phyloP scores from a whole-genome alignment of 257 asterid genomes.

The Penstemon davidsonii region DNA sequence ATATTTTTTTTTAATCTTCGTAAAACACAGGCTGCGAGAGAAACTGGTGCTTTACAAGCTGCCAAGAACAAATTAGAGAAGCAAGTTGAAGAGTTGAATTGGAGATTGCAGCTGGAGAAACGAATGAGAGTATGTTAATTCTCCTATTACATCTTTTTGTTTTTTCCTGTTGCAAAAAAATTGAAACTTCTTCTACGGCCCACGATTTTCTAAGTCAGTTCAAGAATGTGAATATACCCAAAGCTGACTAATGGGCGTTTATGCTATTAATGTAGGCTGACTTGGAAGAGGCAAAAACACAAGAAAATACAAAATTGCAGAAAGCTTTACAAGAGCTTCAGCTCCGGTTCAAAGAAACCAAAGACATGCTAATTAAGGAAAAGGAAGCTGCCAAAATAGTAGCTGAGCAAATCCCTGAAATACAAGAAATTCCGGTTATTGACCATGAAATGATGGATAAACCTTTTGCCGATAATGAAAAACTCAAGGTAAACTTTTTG shows the following conservation, averaged over 20 bases:
- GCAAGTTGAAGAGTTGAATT: constrained; percentile 97
- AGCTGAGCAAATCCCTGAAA: constrained; percentile 62
- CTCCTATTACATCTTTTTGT: constrained; percentile 6
- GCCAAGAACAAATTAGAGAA: constrained; percentile 98
- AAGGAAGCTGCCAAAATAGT: constrained; percentile 56
- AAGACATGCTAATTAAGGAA: constrained; percentile 70
- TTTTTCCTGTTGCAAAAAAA: constrained; percentile 3
- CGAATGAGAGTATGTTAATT: constrained; percentile 81
- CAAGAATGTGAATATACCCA: no score
- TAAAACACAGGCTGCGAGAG: constrained; percentile 80
- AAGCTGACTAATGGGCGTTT: constrained; percentile 17
- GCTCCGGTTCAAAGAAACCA: constrained; percentile 73
- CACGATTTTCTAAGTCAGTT: constrained; percentile 11
- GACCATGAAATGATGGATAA: constrained; percentile 80
- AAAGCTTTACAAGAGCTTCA: constrained; percentile 80
- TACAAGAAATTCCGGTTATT: constrained; percentile 86
- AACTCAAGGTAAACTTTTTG: constrained; percentile 93
- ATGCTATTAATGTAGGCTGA: constrained; percentile 57
- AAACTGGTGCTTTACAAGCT: constrained; percentile 99
- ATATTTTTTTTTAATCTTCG: constrained; percentile 2
- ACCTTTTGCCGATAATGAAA: constrained; percentile 78
- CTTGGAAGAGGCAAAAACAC: constrained; percentile 91
- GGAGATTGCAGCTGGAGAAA: constrained; percentile 98
- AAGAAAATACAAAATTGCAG: constrained; percentile 70
- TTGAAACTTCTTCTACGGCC: constrained; percentile 4